Conservation (phyloP, 2,329 filamentous ascomycete species). For the Cyanodermella asteris region DNA sequence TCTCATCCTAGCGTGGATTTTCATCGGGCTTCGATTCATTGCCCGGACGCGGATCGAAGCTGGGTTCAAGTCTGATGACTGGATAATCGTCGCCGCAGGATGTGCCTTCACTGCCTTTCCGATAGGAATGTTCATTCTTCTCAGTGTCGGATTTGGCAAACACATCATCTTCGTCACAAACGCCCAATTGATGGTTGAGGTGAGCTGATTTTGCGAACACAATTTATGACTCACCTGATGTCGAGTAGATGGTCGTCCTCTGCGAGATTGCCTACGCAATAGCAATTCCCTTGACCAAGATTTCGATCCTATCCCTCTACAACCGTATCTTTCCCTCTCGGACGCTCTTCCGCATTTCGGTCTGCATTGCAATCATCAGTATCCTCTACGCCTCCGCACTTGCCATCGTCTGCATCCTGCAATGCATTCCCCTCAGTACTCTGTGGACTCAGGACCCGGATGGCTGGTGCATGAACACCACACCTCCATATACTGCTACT, state of each 20-base stretch:
- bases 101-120: too few relatives aligned
- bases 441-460: slow-evolving; percentile 1
- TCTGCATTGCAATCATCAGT: slow-evolving; percentile 1
- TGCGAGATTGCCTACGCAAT: slow-evolving; percentile 1
- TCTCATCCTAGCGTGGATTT: too few relatives aligned
- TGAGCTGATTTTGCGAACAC: not conserved
- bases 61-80: too few relatives aligned
- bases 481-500: slow-evolving; percentile 1
- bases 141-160: slow-evolving; percentile 1
- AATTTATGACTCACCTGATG: not conserved
- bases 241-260: too few relatives aligned
- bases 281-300: slow-evolving; percentile 1
- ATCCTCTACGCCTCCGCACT: slow-evolving; percentile 2
- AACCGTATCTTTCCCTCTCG: slow-evolving; percentile 3
- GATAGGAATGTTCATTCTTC: too few relatives aligned
- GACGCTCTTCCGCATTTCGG: not conserved
- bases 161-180: slow-evolving; percentile 1
- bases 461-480: slow-evolving; percentile 1
- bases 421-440: slow-evolving; percentile 3
- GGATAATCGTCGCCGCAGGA: too few relatives aligned
- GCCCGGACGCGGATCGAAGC: too few relatives aligned
- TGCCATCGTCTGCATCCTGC: slow-evolving; percentile 1
- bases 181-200: slow-evolving; percentile 1
- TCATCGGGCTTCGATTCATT: too few relatives aligned
- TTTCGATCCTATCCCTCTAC: slow-evolving; percentile 4